phyloP scores from a whole-genome alignment of 768 basidiomycete species.

The Boletales sp. region DNA sequence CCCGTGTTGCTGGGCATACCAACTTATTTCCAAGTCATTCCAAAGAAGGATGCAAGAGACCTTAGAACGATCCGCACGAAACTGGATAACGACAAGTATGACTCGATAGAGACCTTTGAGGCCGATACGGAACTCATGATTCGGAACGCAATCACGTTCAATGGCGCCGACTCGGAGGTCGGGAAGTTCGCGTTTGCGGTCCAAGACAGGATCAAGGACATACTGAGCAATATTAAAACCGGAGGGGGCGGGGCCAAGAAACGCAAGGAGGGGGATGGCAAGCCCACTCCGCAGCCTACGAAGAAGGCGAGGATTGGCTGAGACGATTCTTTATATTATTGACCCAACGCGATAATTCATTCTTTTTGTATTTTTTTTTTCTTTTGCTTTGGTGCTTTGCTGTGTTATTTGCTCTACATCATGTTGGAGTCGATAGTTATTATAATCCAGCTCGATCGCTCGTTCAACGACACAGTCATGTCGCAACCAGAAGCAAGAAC shows the following conservation, averaged over 20 bases:
- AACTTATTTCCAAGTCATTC: constrained; percentile 83
- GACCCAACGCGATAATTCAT: constrained; percentile 25
- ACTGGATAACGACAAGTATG: constrained; percentile 81
- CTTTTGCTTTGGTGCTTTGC: constrained; percentile 27
- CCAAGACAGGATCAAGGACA: constrained; percentile 50
- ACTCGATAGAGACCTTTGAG: constrained; percentile 71
- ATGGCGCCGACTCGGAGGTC: constrained; percentile 78
- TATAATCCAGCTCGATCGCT: background rate
- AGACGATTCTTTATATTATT: constrained; percentile 27
- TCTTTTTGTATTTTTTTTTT: constrained; percentile 15
- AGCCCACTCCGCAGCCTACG: constrained; percentile 54
- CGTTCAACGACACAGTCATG: constrained; percentile 7
- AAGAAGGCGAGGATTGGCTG: constrained; percentile 68
- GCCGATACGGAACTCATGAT: constrained; percentile 88
- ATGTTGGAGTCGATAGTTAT: background rate
- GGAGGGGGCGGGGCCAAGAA: constrained; percentile 53
- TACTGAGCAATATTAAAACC: constrained; percentile 41
- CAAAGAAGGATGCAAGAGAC: constrained; percentile 83
- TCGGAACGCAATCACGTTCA: constrained; percentile 85
- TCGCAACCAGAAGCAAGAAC: constrained; percentile 17
- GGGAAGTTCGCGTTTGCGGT: constrained; percentile 54
- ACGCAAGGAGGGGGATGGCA: constrained; percentile 66
- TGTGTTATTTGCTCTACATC: constrained; percentile 24
- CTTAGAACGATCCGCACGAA: constrained; percentile 76
- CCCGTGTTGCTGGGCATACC: constrained; percentile 80